Evolutionary conservation across 176 grass and related monocot species (phyloP).

Genomic region (Thinopyrum elongatum): DNA sequence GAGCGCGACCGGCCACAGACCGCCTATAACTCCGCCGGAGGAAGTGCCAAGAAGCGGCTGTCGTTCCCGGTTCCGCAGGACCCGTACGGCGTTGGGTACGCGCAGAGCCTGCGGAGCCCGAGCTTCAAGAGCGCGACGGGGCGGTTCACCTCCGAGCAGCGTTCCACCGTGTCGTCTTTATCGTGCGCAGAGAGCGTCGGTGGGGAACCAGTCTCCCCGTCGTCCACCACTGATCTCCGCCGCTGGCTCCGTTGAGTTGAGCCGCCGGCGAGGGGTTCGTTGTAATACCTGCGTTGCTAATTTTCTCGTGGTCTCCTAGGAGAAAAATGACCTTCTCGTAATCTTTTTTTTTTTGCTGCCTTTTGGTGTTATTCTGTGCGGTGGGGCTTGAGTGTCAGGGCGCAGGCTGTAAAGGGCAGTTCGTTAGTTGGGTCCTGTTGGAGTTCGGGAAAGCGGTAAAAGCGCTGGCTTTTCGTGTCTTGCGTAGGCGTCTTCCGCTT

Average conservation of each 20-base stretch:
- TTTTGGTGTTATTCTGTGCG: neutral
- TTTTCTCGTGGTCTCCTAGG: neutral
- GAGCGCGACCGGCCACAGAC: constrained; percentile 46
- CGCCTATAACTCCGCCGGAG: neutral
- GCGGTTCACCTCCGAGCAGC: constrained; percentile 64
- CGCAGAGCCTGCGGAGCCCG: constrained; percentile 73
- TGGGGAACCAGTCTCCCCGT: constrained; percentile 63
- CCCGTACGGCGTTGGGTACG: constrained; percentile 32
- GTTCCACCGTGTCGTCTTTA: constrained; percentile 71
- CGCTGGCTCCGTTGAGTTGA: constrained; percentile 61
- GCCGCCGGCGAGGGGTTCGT: neutral
- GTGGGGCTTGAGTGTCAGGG: neutral
- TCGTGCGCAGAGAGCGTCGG: constrained; percentile 80
- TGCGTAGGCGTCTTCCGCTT: neutral
- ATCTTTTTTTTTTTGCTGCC: neutral
- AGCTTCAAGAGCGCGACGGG: constrained; percentile 94
- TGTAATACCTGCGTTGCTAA: neutral
- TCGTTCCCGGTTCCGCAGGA: constrained; percentile 66
- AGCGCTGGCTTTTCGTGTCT: neutral
- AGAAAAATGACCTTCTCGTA: neutral
- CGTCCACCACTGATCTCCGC: constrained; percentile 82
- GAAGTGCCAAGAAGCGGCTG: constrained; percentile 66
- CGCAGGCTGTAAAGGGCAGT: constrained; percentile 32
- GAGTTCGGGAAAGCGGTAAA: constrained; percentile 34
- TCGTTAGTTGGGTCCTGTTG: neutral